Percentiles rank a stretch among this genome's conserved stretches.
Evolutionary conservation across 768 basidiomycete species (phyloP).

Genomic region (Leccinum variicolor): DNA sequence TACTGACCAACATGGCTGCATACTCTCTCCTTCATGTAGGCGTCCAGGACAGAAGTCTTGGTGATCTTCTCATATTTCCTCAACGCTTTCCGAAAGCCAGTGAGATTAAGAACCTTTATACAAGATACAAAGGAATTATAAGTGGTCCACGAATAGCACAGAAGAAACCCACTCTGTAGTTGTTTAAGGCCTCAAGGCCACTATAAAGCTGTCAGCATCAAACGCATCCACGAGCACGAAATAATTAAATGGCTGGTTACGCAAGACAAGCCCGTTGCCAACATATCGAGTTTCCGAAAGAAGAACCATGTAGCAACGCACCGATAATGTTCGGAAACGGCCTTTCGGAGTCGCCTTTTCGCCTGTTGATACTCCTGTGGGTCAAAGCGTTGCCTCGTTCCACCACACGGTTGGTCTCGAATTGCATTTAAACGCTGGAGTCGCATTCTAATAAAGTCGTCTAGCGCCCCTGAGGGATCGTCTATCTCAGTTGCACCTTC

Average conservation of each 20-base stretch:
- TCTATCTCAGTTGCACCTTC: not conserved
- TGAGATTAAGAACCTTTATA: constrained; percentile 74
- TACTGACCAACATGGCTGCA: not conserved
- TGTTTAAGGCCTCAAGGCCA: constrained; percentile 79
- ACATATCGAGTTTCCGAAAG: not conserved
- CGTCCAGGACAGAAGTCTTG: constrained; percentile 64
- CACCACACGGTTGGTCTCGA: not conserved
- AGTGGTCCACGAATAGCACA: not conserved
- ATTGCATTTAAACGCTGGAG: not conserved
- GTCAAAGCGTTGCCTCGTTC: constrained; percentile 33
- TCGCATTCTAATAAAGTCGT: not conserved
- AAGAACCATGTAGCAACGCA: constrained; percentile 23
- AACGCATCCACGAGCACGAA: not conserved
- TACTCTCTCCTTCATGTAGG: constrained; percentile 82
- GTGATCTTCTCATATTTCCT: constrained; percentile 86
- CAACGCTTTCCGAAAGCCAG: constrained; percentile 83
- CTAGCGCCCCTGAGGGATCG: not conserved
- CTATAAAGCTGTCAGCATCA: constrained; percentile 35
- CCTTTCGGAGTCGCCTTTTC: constrained; percentile 82
- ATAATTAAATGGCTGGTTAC: not conserved
- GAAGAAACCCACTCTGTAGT: constrained; percentile 65
- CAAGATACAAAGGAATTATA: not conserved
- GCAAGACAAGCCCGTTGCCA: not conserved
- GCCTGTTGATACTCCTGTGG: constrained; percentile 82
- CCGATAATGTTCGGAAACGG: constrained; percentile 82